phyloP scores from a whole-genome alignment of 306 rosid species.

The Malus fusca region DNA sequence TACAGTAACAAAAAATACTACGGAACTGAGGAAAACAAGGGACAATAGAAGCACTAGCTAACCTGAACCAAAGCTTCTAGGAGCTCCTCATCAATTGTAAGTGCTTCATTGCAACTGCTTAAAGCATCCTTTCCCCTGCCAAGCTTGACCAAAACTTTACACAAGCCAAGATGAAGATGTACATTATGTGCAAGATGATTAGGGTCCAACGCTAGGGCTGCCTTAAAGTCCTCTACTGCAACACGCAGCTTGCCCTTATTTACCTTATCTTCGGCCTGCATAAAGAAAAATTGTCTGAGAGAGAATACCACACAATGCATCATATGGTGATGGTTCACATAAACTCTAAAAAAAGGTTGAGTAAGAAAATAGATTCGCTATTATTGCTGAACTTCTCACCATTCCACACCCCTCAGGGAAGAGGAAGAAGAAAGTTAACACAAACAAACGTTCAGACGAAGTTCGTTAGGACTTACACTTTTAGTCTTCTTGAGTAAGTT shows the following conservation, averaged over 20 bases:
- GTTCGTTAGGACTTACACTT: slow-evolving; percentile 47
- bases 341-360: slow-evolving; percentile 9
- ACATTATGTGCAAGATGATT: slow-evolving; percentile 81
- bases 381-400: background rate
- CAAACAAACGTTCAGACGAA: background rate
- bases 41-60: slow-evolving; percentile 9
- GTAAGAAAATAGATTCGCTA: background rate
- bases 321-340: slow-evolving; percentile 4
- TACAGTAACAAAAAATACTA: background rate
- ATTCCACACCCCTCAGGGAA: background rate
- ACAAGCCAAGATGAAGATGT: slow-evolving; percentile 85
- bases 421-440: background rate
- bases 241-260: slow-evolving; percentile 83
- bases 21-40: background rate
- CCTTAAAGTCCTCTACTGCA: slow-evolving; percentile 78
- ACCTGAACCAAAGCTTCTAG: slow-evolving; percentile 96
- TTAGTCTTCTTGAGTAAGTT: slow-evolving; percentile 84
- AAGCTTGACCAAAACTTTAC: slow-evolving; percentile 83
- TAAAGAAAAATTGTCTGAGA: slow-evolving; percentile 7
- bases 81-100: slow-evolving; percentile 62
- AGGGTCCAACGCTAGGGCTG: slow-evolving; percentile 81
- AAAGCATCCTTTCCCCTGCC: slow-evolving; percentile 97
- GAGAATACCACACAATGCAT: slow-evolving; percentile 5
- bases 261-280: slow-evolving; percentile 90
- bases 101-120: slow-evolving; percentile 76